A percentile compares a stretch with the other conserved stretches of the same genome.
These are phyloP conservation scores for Fusarium goolgardi DNA, from an alignment of 2,329 filamentous ascomycete genomes.

Conservation along the genomic window DNA sequence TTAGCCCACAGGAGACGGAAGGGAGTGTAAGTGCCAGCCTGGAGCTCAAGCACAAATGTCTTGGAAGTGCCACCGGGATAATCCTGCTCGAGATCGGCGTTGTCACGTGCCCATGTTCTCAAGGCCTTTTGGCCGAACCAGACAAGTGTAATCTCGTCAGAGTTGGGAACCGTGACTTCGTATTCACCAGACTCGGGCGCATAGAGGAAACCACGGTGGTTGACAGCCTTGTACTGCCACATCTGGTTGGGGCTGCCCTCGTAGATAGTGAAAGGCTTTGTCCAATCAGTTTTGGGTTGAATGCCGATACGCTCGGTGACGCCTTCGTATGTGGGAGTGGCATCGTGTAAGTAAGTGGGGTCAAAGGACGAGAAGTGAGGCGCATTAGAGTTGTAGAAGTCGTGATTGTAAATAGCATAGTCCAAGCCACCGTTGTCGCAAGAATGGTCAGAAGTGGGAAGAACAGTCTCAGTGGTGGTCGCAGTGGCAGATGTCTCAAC, in stretches of 20 bases:
- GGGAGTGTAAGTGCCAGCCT: constrained; percentile 14
- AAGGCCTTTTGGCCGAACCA: constrained; percentile 15
- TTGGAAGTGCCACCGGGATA: constrained; percentile 16
- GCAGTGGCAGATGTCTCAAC: background rate
- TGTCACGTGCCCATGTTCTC: background rate
- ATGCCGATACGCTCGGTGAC: constrained; percentile 9
- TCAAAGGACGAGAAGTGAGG: constrained; percentile 12
- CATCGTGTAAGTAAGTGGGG: background rate
- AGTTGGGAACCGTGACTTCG: constrained; percentile 12
- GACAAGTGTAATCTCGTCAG: constrained; percentile 19
- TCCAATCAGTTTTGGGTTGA: background rate
- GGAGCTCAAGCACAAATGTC: background rate
- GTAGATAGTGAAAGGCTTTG: constrained; percentile 5
- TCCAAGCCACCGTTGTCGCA: constrained; percentile 10
- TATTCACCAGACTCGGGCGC: background rate
- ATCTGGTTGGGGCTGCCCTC: background rate
- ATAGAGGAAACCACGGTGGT: constrained; percentile 9
- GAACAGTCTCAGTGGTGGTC: constrained; percentile 2
- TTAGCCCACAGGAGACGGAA: constrained; percentile 25
- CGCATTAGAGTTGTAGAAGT: constrained; percentile 4
- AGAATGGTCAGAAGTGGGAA: constrained; percentile 14
- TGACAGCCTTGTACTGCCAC: constrained; percentile 20
- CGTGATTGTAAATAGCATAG: constrained; percentile 6
- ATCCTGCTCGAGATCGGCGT: constrained; percentile 19
- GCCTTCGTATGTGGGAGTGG: background rate